phyloP scores from a whole-genome alignment of 306 rosid genomes.

The Sophora flavescens region DNA sequence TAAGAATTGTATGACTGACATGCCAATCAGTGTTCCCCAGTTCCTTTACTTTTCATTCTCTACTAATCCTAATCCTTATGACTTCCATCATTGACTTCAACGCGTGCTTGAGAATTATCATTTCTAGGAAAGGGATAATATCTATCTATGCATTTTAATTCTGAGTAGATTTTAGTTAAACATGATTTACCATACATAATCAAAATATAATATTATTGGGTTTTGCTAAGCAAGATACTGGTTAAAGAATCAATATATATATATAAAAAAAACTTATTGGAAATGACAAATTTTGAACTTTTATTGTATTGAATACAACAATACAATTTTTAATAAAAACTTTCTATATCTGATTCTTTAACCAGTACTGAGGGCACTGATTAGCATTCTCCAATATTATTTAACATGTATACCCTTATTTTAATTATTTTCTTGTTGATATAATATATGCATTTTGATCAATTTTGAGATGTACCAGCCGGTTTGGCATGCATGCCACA shows the following conservation, averaged over 20 bases:
- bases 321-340: no score
- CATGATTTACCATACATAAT: no score
- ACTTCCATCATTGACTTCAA: constrained; percentile 68
- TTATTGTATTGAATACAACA: no score
- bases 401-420: no score
- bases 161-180: not conserved
- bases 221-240: no score
- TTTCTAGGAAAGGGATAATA: constrained; percentile 43
- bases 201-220: no score
- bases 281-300: no score
- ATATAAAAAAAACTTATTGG: no score
- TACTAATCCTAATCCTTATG: constrained; percentile 41
- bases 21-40: constrained; percentile 60
- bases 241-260: no score
- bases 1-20: constrained; percentile 53
- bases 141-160: not conserved
- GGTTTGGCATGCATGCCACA: not conserved
- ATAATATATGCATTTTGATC: not conserved
- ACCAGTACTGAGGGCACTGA: no score
- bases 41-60: constrained; percentile 2
- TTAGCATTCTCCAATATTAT: no score
- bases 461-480: not conserved
- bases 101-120: constrained; percentile 67
- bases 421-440: not conserved
- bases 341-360: no score